A percentile compares a stretch with the other conserved stretches of the same genome.
These are phyloP conservation scores for Cutaneotrichosporon dermatis DNA, from an alignment of 1,284 basidiomycete genomes.

Conservation along the genomic window DNA sequence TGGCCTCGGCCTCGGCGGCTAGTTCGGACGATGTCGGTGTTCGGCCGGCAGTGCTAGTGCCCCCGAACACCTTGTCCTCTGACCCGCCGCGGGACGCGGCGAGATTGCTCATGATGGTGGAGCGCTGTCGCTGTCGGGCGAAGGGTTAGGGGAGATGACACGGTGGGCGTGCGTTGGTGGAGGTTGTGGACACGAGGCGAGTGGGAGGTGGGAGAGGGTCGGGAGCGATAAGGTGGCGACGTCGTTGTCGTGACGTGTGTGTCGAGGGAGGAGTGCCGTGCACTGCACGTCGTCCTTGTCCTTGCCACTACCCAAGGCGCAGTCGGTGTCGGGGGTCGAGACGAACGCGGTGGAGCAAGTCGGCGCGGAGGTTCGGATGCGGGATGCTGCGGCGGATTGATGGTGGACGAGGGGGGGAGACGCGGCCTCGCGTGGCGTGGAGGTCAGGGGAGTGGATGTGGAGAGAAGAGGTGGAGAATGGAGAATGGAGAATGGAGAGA, in stretches of 20 bases:
- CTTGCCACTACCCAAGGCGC: too few species aligned
- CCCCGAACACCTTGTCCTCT: background rate
- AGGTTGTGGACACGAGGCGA: background rate
- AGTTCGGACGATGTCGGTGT: conserved; percentile 12
- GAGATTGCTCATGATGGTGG: background rate
- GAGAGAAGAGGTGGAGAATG: background rate
- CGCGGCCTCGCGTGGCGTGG: background rate
- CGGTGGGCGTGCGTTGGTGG: background rate
- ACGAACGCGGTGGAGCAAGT: too few species aligned
- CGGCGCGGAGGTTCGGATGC: too few species aligned
- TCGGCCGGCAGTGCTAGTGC: background rate
- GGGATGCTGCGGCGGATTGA: too few species aligned
- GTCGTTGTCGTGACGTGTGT: too few species aligned
- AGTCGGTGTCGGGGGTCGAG: too few species aligned
- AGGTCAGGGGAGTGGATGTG: background rate
- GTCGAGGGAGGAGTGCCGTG: too few species aligned
- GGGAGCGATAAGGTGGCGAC: too few species aligned
- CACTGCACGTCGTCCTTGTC: too few species aligned
- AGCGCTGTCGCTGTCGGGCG: background rate
- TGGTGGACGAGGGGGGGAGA: too few species aligned
- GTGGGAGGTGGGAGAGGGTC: background rate
- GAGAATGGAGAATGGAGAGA: background rate
- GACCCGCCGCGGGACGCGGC: conserved; percentile 4
- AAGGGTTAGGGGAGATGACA: too few species aligned
- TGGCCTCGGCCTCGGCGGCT: conserved; percentile 24